These are phyloP conservation scores for Gaertneriomyces sp. DNA, from an alignment of 192 early-diverging fungal species.

Conservation along the genomic window DNA sequence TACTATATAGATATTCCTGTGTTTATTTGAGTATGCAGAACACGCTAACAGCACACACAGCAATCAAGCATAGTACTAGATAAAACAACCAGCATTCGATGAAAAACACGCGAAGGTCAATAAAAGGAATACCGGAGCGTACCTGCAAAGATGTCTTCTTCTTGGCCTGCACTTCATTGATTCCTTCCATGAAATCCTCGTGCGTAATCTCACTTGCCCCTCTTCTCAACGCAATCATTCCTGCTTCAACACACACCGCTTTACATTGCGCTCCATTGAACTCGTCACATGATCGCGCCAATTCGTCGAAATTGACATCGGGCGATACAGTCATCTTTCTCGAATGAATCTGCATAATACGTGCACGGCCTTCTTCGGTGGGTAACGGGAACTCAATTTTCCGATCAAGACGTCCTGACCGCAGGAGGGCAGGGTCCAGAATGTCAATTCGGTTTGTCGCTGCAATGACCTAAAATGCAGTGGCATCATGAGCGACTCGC, in stretches of 20 bases:
- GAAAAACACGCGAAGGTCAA: too few species aligned
- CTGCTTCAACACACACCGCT: constrained; percentile 96
- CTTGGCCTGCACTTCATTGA: constrained; percentile 97
- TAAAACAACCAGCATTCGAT: too few species aligned
- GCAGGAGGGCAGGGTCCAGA: constrained; percentile 89
- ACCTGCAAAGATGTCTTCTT: constrained; percentile 89
- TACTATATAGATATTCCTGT: too few species aligned
- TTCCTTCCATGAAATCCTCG: constrained; percentile 97
- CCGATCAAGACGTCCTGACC: constrained; percentile 92
- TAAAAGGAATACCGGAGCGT: too few species aligned
- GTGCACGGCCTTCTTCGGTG: constrained; percentile 91
- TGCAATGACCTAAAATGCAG: constrained; percentile 81
- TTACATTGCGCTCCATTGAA: constrained; percentile 99
- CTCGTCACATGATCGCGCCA: constrained; percentile 93
- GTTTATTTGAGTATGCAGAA: too few species aligned
- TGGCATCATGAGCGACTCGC: too few species aligned
- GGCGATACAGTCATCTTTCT: constrained; percentile 95
- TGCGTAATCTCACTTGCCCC: constrained; percentile 83
- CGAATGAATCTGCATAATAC: constrained; percentile 96
- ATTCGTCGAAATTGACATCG: constrained; percentile 95
- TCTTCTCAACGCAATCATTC: constrained; percentile 95
- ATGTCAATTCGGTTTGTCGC: constrained; percentile 98
- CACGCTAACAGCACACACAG: too few species aligned
- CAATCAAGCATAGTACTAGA: too few species aligned
- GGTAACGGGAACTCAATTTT: constrained; percentile 99